A percentile compares a stretch with the other conserved stretches of the same genome.
These are phyloP conservation scores for Pachyrhizus erosus DNA, from an alignment of 306 rosid genomes.

Conservation along the genomic window DNA sequence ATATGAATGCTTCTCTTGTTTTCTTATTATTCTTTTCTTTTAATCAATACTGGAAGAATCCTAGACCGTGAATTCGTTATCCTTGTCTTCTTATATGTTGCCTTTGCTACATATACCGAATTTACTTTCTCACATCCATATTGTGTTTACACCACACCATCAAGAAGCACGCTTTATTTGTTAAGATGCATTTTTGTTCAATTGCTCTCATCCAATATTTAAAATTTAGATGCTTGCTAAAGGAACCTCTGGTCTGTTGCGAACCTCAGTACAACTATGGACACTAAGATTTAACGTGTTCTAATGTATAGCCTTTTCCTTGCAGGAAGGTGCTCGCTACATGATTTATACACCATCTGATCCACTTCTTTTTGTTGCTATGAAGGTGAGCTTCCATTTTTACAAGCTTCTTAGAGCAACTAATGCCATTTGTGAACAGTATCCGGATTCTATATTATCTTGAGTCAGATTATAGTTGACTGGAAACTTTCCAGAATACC, in stretches of 20 bases:
- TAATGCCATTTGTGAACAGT: neutral
- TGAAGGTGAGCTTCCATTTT: constrained; percentile 50
- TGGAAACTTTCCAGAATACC: constrained; percentile 19
- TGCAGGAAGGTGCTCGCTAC: constrained; percentile 79
- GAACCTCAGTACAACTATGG: constrained; percentile 10
- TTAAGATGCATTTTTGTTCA: constrained; percentile 7
- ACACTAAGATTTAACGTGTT: constrained; percentile 10
- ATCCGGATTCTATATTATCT: constrained; percentile 24
- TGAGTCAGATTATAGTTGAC: constrained; percentile 1
- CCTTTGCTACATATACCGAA: neutral
- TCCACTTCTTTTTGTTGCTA: constrained; percentile 64
- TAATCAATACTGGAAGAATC: neutral
- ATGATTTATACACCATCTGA: constrained; percentile 91
- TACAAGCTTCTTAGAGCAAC: constrained; percentile 21
- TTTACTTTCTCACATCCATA: constrained; percentile 16
- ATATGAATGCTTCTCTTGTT: constrained; percentile 15
- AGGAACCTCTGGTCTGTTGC: constrained; percentile 19
- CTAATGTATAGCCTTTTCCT: constrained; percentile 34
- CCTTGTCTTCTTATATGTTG: constrained; percentile 16
- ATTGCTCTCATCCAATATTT: neutral
- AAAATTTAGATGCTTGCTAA: neutral
- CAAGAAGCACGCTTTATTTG: constrained; percentile 1
- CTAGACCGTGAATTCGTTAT: neutral
- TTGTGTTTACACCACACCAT: neutral
- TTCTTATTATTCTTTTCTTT: neutral